Evolutionary conservation across 202 grass and related monocot species (phyloP), one percentile per base, ranked within the genome.

Genomic region (Bolboschoenoplectus hybrid): DNA sequence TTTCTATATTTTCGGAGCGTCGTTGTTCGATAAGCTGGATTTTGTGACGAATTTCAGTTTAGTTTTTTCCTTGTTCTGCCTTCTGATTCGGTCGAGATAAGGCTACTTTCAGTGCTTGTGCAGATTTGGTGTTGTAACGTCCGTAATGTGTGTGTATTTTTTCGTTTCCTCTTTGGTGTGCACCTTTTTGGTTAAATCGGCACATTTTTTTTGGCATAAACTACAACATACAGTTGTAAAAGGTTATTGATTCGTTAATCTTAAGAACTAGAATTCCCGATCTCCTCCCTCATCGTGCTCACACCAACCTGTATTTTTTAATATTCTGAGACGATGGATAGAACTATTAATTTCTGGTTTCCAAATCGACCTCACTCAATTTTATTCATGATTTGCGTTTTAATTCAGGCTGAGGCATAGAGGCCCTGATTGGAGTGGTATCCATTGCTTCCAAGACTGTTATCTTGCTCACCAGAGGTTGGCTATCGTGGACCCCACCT

Each of bases 371-470:
- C 7, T 61, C 75, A 83, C 62, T 83, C 45, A 49, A 49, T 52
- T 82, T 56, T 66, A 84, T 84, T 55, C 7, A n/a, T 69, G 0
- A 67, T 70, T 64, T 86, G 7, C 14, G 14, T 0, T 87, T 80
- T 69, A 52, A 46, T 9, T 6, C 82, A 98, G 96, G 87, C 87
- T 98, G 86, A 89, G 85, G 43, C 96, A 98, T 67, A 89, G 96
- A 85, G 96, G 96, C 5, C 96, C 96, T 84, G 96, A 98, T 89
- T 98, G 96, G 96, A 98, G 96, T 12, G 93, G 96, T 82, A 45
- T 98, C 64, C 91, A 95, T 69, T 94, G 91, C 81, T 91, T 80
- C 65, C 65, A 95, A 67, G 95, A 95, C 80, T 95, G 96, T 61
- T 98, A 91, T 74, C 93, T 98, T 89, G 95, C 95, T 75, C 96